Conservation (phyloP, 345 rosid species). For the Lepidium didymum region DNA sequence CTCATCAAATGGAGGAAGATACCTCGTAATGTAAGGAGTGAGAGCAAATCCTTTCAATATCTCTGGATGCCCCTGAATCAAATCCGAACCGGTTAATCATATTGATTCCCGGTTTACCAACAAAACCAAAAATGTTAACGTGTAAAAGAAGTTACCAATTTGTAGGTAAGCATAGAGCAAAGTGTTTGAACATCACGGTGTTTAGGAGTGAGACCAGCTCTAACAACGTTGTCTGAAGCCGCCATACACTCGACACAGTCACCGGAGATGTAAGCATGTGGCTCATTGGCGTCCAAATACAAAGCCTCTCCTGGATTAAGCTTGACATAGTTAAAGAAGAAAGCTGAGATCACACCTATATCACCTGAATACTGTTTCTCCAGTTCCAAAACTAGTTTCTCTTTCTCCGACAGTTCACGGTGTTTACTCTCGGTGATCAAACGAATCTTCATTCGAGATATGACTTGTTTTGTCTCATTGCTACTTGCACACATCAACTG, state of each 20-base stretch:
- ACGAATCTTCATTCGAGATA: slow-evolving; percentile 56
- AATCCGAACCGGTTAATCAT: neutral
- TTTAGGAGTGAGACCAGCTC: slow-evolving; percentile 98
- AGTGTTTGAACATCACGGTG: slow-evolving; percentile 79
- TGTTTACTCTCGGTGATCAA: slow-evolving; percentile 40
- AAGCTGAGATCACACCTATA: slow-evolving; percentile 76
- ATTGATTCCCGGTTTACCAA: neutral
- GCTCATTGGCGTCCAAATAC: slow-evolving; percentile 85
- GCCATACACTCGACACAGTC: slow-evolving; percentile 98
- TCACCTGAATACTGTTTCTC: slow-evolving; percentile 80
- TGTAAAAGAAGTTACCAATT: slow-evolving; percentile 47
- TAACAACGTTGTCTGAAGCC: slow-evolving; percentile 93
- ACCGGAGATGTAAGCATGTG: slow-evolving; percentile 84
- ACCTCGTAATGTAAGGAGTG: slow-evolving; percentile 58
- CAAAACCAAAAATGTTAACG: neutral
- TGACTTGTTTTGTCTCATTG: slow-evolving; percentile 43
- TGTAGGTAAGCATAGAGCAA: slow-evolving; percentile 96
- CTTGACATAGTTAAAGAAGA: slow-evolving; percentile 78
- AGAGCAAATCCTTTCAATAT: slow-evolving; percentile 67
- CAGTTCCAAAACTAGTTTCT: slow-evolving; percentile 57
- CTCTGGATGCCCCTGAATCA: slow-evolving; percentile 71
- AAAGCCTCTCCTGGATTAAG: slow-evolving; percentile 92
- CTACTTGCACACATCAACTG: slow-evolving; percentile 60
- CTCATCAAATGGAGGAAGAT: slow-evolving; percentile 88
- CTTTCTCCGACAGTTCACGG: slow-evolving; percentile 70